These are phyloP conservation scores for Mycena alexandri DNA, from an alignment of 768 basidiomycete genomes.

Conservation along the genomic window DNA sequence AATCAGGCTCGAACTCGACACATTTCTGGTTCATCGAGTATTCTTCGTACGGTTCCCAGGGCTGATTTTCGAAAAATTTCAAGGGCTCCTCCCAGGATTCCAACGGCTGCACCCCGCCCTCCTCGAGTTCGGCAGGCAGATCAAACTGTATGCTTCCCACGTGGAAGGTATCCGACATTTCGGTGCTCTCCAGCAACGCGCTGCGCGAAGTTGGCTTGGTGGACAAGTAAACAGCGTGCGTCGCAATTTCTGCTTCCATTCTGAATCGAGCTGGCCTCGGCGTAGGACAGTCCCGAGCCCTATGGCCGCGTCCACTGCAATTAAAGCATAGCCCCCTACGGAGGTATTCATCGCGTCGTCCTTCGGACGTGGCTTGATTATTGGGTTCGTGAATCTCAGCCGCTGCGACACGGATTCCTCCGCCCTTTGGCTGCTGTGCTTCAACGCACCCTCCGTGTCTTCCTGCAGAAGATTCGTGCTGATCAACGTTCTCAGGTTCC, in stretches of 20 bases:
- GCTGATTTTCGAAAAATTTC: constrained; percentile 5
- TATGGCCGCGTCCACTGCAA: neutral
- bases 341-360: neutral
- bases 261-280: too few relatives aligned
- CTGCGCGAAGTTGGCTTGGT: neutral
- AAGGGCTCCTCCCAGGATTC: neutral
- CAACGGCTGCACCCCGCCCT: constrained; percentile 17
- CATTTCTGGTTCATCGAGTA: too few relatives aligned
- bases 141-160: constrained; percentile 2
- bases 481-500: too few relatives aligned
- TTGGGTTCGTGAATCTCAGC: neutral
- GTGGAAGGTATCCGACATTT: neutral
- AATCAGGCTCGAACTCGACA: too few relatives aligned
- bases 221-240: neutral
- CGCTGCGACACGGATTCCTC: neutral
- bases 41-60: too few relatives aligned
- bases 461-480: too few relatives aligned
- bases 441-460: too few relatives aligned
- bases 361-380: neutral
- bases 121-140: constrained; percentile 4
- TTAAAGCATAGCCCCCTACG: neutral
- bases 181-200: constrained; percentile 4
- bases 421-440: too few relatives aligned
- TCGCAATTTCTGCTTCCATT: neutral
- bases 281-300: neutral